Evolutionary conservation across 352 stramenopile genomes (phyloP), one percentile per base, ranked within the genome.

Genomic region (Globisporangium canariense): DNA sequence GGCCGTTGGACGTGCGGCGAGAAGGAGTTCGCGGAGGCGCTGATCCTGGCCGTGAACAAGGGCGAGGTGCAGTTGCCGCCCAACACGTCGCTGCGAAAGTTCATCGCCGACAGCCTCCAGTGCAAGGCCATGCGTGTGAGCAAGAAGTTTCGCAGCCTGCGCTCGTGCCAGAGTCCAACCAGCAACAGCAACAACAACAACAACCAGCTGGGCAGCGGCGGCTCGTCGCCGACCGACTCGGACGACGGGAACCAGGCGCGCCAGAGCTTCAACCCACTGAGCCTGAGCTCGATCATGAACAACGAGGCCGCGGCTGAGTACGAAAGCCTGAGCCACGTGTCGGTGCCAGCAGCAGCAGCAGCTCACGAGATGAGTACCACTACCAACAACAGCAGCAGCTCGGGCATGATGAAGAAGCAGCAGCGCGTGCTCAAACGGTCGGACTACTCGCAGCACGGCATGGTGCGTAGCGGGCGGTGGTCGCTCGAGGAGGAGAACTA

Each of bases 281-380:
- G 81, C 55, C 66, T 91, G n/a, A 71, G 73, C 49, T 86, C 73
- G n/a, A 91, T 91, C 68, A 89, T 89, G 80, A 90, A 90, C 65
- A 78, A 82, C 43, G 81, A 91, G 34, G 65, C 66, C 8, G 67
- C 68, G 43, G 32, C 30, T 71, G 67, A 52, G n/a, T 49, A 47
- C 30, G 53, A 59, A 32, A 47, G 53, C 36, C 25, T 16, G 10
- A 34, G 28, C 4, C 47, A 34, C 22, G n/a, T n/a, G n/a, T n/a
- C n/a, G n/a, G n/a, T n/a, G n/a, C n/a, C n/a, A n/a, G n/a, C n/a
- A n/a, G n/a, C n/a, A n/a, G 41, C 45, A 51, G 8, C 47, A 20
- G 49, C 25, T 38, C 49, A 38, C 18, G 50, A 9, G 2, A 8
- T n/a, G n/a, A n/a, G n/a, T n/a, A n/a, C n/a, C n/a, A n/a, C n/a